phyloP scores from a whole-genome alignment of 805 yeast species.

The Cyberlindnera xylosilytica region DNA sequence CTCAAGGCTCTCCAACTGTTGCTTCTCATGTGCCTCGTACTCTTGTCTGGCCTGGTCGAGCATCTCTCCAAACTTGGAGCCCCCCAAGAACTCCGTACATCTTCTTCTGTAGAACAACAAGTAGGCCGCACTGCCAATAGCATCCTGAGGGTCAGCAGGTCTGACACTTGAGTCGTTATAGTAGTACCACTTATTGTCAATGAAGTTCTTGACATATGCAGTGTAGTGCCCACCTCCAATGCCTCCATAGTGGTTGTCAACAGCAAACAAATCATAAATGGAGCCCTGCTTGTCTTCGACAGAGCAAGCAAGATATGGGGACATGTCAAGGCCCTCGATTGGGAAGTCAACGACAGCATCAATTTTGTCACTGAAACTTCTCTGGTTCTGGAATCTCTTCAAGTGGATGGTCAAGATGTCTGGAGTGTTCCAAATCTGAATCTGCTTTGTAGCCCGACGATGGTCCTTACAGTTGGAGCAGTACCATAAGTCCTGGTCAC shows the following conservation, averaged over 20 bases:
- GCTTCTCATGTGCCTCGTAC: conserved; percentile 25
- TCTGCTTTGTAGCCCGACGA: conserved; percentile 84
- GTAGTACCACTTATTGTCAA: conserved; percentile 81
- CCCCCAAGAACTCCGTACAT: conserved; percentile 41
- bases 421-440: conserved; percentile 92
- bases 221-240: conserved; percentile 98
- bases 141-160: conserved; percentile 52
- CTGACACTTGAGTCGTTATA: conserved; percentile 82
- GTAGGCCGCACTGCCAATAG: conserved; percentile 80
- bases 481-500: conserved; percentile 90
- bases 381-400: conserved; percentile 82
- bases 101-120: conserved; percentile 74
- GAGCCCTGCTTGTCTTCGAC: conserved; percentile 27
- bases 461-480: conserved; percentile 89
- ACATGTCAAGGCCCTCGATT: conserved; percentile 72
- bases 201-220: conserved; percentile 76
- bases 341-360: conserved; percentile 86
- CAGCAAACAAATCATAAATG: conserved; percentile 86
- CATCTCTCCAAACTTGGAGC: conserved; percentile 39
- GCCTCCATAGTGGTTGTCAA: conserved; percentile 95
- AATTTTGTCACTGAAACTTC: conserved; percentile 86
- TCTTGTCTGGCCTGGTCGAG: conserved; percentile 39
- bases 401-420: conserved; percentile 87
- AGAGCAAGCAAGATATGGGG: conserved; percentile 46
- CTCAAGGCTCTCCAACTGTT: conserved; percentile 24